Conservation (phyloP, 805 yeast genomes). For the Wickerhamiella parazyma region DNA sequence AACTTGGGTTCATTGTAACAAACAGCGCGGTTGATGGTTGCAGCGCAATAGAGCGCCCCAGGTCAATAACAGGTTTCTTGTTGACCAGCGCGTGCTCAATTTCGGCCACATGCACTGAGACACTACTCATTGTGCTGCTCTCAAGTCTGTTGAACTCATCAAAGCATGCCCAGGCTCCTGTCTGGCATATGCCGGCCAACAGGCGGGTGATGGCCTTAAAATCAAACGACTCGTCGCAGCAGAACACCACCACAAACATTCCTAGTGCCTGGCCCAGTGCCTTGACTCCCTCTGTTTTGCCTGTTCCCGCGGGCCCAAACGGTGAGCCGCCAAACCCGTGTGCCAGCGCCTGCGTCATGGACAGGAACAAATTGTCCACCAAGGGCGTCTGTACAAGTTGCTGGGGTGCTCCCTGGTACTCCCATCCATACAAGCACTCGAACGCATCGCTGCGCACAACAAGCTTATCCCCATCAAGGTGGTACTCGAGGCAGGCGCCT, state of each 20-base stretch:
- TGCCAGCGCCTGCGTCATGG: constrained; percentile 61
- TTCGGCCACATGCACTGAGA: constrained; percentile 62
- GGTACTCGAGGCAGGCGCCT: constrained; percentile 20
- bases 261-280: constrained; percentile 73
- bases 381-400: constrained; percentile 67
- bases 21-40: constrained; percentile 43
- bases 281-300: constrained; percentile 84
- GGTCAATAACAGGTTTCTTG: constrained; percentile 14
- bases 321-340: constrained; percentile 79
- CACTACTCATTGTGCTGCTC: constrained; percentile 61
- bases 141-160: constrained; percentile 85
- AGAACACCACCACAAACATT: constrained; percentile 67
- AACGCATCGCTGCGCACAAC: neutral
- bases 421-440: constrained; percentile 52
- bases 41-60: constrained; percentile 16
- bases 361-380: constrained; percentile 45
- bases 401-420: constrained; percentile 64
- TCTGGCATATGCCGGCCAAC: constrained; percentile 60
- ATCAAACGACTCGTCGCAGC: constrained; percentile 85
- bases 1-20: constrained; percentile 83
- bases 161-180: constrained; percentile 93
- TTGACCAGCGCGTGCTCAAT: constrained; percentile 43
- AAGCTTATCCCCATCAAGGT: constrained; percentile 35
- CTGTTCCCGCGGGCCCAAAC: constrained; percentile 95
- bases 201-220: constrained; percentile 65